phyloP scores from a whole-genome alignment of 108 stramenopile species.

The Nannochloropsis granulata region DNA sequence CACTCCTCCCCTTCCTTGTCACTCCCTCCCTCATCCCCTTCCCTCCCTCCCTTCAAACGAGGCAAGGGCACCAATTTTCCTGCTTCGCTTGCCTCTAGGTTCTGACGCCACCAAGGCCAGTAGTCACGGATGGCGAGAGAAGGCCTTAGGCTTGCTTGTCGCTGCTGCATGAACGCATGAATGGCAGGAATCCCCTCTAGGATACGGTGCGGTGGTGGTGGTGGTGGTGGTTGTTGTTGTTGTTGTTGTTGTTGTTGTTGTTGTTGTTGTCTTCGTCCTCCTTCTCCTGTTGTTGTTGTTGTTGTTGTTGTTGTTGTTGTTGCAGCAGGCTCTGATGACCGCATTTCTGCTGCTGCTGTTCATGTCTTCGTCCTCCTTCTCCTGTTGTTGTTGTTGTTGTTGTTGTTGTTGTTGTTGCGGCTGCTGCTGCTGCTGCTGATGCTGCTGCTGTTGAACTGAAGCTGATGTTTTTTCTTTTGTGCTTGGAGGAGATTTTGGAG shows the following conservation, averaged over 20 bases:
- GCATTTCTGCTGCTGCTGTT: no score
- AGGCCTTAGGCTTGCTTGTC: not conserved
- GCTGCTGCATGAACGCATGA: no score
- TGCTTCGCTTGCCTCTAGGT: constrained; percentile 1
- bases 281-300: not conserved
- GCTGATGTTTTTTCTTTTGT: constrained; percentile 1
- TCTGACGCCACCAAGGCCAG: constrained; percentile 7
- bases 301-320: not conserved
- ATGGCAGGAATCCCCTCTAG: not conserved
- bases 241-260: not conserved
- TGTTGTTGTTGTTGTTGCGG: not conserved
- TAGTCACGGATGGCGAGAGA: constrained; percentile 9
- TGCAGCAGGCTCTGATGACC: no score
- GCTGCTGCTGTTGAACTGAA: not conserved
- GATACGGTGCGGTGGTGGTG: not conserved
- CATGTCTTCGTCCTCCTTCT: no score
- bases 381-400: not conserved
- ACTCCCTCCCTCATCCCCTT: no score
- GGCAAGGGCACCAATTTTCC: constrained; percentile 5
- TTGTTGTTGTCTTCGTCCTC: no score
- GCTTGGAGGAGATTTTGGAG: not conserved
- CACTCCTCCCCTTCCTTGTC: not conserved
- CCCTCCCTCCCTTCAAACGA: not conserved
- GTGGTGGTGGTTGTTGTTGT: not conserved
- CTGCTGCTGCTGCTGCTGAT: not conserved